Evolutionary conservation across 495 filamentous ascomycete species (phyloP).

Genomic region (Podospora fimiseda): DNA sequence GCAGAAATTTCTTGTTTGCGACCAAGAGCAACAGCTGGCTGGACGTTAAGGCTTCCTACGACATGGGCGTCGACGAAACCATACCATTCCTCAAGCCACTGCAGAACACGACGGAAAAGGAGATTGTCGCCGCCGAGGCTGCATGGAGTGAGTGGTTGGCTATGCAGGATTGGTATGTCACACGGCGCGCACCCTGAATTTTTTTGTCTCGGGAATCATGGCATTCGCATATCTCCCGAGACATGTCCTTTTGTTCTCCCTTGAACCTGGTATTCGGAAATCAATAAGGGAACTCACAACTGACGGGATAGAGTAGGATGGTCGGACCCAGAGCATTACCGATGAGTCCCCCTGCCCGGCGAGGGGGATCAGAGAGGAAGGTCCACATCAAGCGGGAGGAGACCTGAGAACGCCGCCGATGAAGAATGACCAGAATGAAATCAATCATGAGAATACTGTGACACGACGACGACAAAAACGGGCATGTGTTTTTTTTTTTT

Average conservation of each 20-base stretch:
- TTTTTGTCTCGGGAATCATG: background rate
- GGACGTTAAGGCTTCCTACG: constrained; percentile 81
- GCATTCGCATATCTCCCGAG: background rate
- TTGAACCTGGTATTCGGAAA: background rate
- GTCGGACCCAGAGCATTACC: background rate
- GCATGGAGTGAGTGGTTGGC: constrained; percentile 82
- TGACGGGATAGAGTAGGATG: background rate
- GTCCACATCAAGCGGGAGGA: background rate
- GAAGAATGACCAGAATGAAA: too few species aligned
- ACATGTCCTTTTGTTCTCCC: background rate
- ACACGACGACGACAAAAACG: background rate
- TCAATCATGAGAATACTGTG: background rate
- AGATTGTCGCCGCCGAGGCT: constrained; percentile 78
- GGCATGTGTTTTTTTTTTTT: background rate
- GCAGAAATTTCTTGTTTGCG: constrained; percentile 90
- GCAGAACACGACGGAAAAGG: constrained; percentile 62
- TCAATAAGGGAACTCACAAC: background rate
- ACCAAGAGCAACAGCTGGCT: constrained; percentile 89
- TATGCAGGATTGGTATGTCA: constrained; percentile 77
- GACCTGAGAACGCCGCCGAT: too few species aligned
- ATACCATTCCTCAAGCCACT: constrained; percentile 82
- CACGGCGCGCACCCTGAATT: background rate
- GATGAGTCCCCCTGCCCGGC: background rate
- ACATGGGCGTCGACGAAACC: constrained; percentile 70
- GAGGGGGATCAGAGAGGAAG: background rate